Conservation (phyloP, 805 yeast species). For the Hanseniaspora lindneri region DNA sequence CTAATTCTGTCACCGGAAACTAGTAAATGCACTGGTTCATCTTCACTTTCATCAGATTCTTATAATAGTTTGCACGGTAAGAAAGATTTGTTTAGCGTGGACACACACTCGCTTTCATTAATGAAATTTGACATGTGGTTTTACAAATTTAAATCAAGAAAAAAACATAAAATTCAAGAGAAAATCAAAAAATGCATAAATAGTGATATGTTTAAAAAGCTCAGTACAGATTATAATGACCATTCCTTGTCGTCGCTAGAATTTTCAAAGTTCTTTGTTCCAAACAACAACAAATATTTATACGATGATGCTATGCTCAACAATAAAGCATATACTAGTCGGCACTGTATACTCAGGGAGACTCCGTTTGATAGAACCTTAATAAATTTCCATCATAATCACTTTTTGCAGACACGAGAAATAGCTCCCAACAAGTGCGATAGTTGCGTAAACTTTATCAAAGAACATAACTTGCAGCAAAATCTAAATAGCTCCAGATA, state of each 20-base stretch:
- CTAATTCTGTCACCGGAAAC: slow-evolving; percentile 4
- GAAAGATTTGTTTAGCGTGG: not conserved
- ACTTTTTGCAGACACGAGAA: not conserved
- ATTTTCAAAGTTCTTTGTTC: slow-evolving; percentile 8
- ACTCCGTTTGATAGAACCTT: slow-evolving; percentile 6
- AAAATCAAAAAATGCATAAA: not conserved
- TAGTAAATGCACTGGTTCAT: not conserved
- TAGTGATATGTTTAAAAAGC: not conserved
- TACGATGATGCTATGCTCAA: not conserved
- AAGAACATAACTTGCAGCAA: slow-evolving; percentile 1
- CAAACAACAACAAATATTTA: not conserved
- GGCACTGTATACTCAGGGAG: not conserved
- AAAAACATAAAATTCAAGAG: not conserved
- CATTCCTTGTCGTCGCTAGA: not conserved
- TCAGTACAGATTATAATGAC: not conserved
- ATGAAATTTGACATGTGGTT: slow-evolving; percentile 10
- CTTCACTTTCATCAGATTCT: not conserved
- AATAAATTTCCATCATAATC: slow-evolving; percentile 13
- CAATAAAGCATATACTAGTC: not conserved
- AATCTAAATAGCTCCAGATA: slow-evolving; percentile 1
- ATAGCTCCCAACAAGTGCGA: slow-evolving; percentile 4
- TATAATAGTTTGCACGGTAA: not conserved
- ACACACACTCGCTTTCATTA: not conserved
- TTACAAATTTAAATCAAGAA: not conserved
- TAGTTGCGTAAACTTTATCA: slow-evolving; percentile 1